Evolutionary conservation across 768 basidiomycete genomes (phyloP).

Genomic region (Collybia sordida): DNA sequence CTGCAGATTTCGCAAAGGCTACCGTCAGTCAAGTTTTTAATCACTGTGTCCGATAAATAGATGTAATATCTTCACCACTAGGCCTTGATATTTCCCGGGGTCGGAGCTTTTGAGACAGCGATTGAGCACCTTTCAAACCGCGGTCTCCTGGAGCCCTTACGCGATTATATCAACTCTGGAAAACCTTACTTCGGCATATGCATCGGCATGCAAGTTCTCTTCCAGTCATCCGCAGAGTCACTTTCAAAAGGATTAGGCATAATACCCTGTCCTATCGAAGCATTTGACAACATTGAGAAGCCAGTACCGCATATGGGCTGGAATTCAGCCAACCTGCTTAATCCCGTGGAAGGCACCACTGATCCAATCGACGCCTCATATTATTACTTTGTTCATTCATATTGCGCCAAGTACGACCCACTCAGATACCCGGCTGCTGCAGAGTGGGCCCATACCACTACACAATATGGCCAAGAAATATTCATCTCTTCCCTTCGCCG

Average conservation of each 20-base stretch:
- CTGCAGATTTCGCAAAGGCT: constrained; percentile 83
- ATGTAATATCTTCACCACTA: constrained; percentile 32
- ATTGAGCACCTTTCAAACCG: constrained; percentile 70
- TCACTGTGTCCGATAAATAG: not conserved
- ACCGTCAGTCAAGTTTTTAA: constrained; percentile 61
- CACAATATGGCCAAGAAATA: constrained; percentile 91
- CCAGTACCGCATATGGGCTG: constrained; percentile 98
- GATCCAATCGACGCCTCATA: constrained; percentile 54
- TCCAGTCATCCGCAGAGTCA: constrained; percentile 82
- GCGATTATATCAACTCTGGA: constrained; percentile 80
- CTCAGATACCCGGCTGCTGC: constrained; percentile 52
- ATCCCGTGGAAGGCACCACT: constrained; percentile 41
- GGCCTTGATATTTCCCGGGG: constrained; percentile 96
- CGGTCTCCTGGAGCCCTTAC: constrained; percentile 79
- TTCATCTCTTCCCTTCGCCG: constrained; percentile 85
- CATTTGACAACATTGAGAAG: constrained; percentile 73
- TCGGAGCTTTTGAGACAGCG: constrained; percentile 90
- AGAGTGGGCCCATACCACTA: constrained; percentile 81
- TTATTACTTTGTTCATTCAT: constrained; percentile 99
- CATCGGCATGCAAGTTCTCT: constrained; percentile 97
- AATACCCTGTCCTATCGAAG: constrained; percentile 78
- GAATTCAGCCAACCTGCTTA: constrained; percentile 73
- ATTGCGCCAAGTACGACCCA: constrained; percentile 74
- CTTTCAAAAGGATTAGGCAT: constrained; percentile 74
- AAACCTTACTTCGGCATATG: constrained; percentile 97